Evolutionary conservation across 768 basidiomycete genomes (phyloP).

Genomic region (Crucibulum laeve): DNA sequence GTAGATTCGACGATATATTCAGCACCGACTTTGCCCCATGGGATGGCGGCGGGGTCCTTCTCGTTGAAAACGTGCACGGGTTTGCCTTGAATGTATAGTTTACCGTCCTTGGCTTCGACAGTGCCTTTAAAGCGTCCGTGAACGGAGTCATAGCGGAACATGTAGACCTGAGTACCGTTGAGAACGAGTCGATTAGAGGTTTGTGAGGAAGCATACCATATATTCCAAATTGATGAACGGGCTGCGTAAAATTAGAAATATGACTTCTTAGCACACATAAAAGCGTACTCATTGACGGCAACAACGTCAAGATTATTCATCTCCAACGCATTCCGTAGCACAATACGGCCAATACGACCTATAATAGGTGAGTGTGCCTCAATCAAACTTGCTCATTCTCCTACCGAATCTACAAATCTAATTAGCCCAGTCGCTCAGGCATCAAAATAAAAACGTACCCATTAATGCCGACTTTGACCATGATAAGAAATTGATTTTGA

Average conservation of each 20-base stretch:
- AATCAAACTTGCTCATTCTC: conserved; percentile 12
- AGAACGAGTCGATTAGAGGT: not conserved
- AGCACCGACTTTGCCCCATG: conserved; percentile 74
- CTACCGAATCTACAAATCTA: conserved; percentile 58
- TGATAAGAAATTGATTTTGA: too few relatives aligned
- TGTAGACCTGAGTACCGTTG: conserved; percentile 61
- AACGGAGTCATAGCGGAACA: conserved; percentile 92
- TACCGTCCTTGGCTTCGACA: conserved; percentile 73
- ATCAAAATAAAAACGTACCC: conserved; percentile 48
- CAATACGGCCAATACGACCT: conserved; percentile 98
- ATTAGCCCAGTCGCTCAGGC: conserved; percentile 2
- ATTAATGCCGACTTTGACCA: conserved; percentile 90
- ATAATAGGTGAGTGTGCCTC: not conserved
- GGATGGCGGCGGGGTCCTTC: conserved; percentile 78
- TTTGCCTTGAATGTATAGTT: conserved; percentile 76
- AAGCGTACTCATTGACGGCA: conserved; percentile 82
- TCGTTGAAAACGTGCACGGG: conserved; percentile 71
- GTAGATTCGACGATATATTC: conserved; percentile 94
- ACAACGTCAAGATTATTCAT: conserved; percentile 69
- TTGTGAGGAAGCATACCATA: conserved; percentile 57
- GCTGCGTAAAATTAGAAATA: conserved; percentile 30
- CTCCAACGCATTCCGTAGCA: conserved; percentile 82
- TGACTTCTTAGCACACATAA: not conserved
- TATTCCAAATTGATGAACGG: conserved; percentile 92
- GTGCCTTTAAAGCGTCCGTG: conserved; percentile 82